These are phyloP conservation scores for Pythium dissimile DNA, from an alignment of 352 stramenopile genomes.

Conservation along the genomic window DNA sequence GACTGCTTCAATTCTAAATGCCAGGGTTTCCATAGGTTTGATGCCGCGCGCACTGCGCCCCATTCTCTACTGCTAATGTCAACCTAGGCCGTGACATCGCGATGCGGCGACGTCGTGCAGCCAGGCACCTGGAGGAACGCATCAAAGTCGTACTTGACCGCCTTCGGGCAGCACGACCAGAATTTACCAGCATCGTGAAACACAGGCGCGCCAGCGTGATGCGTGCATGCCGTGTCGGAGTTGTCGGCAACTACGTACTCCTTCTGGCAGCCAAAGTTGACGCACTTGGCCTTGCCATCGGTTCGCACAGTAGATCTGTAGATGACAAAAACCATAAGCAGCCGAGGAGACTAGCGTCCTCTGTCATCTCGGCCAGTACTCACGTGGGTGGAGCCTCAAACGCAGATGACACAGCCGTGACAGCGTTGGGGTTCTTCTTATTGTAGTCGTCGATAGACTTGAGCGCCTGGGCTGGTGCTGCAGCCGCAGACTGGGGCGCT, in stretches of 20 bases:
- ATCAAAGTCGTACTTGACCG: constrained; percentile 94
- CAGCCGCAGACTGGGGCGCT: constrained; percentile 1
- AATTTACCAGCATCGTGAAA: constrained; percentile 94
- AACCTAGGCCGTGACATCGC: constrained; percentile 57
- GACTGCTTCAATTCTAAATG: too few relatives aligned
- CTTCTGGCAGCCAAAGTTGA: constrained; percentile 91
- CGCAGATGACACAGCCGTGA: constrained; percentile 74
- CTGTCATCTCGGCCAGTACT: background rate
- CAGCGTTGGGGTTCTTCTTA: constrained; percentile 84
- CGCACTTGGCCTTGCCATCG: constrained; percentile 88
- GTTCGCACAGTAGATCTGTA: constrained; percentile 36
- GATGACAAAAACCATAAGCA: constrained; percentile 14
- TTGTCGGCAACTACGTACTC: constrained; percentile 92
- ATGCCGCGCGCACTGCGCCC: too few relatives aligned
- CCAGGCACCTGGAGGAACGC: constrained; percentile 90
- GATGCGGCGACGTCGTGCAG: constrained; percentile 80
- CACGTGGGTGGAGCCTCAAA: constrained; percentile 56
- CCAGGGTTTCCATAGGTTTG: background rate
- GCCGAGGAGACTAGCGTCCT: background rate
- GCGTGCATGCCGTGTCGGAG: constrained; percentile 56
- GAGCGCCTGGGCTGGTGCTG: constrained; percentile 42
- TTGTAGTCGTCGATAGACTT: constrained; percentile 95
- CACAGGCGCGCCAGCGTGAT: constrained; percentile 86
- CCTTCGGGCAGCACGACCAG: constrained; percentile 92
- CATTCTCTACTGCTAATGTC: constrained; percentile 1